Evolutionary conservation across 352 stramenopile species (phyloP).

Genomic region (Globisporangium yorkense): DNA sequence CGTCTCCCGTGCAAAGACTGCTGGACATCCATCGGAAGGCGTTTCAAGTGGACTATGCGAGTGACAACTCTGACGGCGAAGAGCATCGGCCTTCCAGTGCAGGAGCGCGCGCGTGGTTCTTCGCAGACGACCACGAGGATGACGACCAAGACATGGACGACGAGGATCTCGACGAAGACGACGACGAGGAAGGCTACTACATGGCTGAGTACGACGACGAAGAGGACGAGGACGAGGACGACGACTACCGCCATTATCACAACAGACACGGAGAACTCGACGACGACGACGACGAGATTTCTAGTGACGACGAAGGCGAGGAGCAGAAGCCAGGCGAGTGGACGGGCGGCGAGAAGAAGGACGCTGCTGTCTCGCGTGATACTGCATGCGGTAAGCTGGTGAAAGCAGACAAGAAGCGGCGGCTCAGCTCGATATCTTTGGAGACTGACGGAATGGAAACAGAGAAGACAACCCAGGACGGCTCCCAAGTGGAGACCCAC

Average conservation of each 20-base stretch:
- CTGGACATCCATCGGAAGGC: constrained; percentile 40
- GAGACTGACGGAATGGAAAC: constrained; percentile 15
- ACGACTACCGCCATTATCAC: constrained; percentile 22
- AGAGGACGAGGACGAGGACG: constrained; percentile 24
- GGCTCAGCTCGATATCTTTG: constrained; percentile 25
- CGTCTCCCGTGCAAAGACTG: constrained; percentile 48
- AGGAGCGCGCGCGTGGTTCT: constrained; percentile 30
- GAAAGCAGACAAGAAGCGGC: constrained; percentile 17
- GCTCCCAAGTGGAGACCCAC: background rate
- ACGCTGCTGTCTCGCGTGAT: background rate
- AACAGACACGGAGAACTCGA: constrained; percentile 15
- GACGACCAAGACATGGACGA: constrained; percentile 39
- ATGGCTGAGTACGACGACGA: constrained; percentile 58
- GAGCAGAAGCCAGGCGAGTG: constrained; percentile 7
- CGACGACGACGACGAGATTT: constrained; percentile 25
- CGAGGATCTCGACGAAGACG: constrained; percentile 40
- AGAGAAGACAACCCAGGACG: background rate
- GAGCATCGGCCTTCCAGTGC: constrained; percentile 10
- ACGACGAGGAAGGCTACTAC: constrained; percentile 43
- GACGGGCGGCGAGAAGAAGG: background rate
- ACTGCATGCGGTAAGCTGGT: too few species aligned
- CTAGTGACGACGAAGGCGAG: constrained; percentile 30
- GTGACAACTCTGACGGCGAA: constrained; percentile 46
- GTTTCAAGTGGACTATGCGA: constrained; percentile 29
- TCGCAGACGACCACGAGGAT: constrained; percentile 36